Evolutionary conservation across 2,329 filamentous ascomycete genomes (phyloP).

Genomic region (Claviceps cyperi): DNA sequence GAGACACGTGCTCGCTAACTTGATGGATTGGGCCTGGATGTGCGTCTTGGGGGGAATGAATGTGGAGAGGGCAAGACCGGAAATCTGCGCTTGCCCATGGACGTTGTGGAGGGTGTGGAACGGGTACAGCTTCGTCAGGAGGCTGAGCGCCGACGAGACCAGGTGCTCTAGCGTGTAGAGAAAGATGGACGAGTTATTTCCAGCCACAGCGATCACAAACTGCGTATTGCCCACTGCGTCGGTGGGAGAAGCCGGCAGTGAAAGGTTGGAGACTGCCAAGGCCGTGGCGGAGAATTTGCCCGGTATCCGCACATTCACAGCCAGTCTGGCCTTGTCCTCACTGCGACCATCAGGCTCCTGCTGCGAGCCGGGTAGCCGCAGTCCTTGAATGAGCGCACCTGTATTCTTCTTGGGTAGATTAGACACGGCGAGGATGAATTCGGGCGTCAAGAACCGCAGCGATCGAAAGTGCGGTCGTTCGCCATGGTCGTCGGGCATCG

Average conservation of each 20-base stretch:
- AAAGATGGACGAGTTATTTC: slow-evolving; percentile 64
- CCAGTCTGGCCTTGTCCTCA: slow-evolving; percentile 29
- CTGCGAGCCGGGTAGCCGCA: slow-evolving; percentile 31
- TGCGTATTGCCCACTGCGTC: slow-evolving; percentile 50
- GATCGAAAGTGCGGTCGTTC: slow-evolving; percentile 39
- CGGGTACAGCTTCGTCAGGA: slow-evolving; percentile 37
- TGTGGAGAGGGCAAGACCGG: slow-evolving; percentile 41
- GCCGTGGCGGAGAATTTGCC: slow-evolving; percentile 58
- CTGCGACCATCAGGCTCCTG: slow-evolving; percentile 8
- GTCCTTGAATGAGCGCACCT: slow-evolving; percentile 41
- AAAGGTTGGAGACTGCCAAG: slow-evolving; percentile 61
- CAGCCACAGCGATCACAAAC: slow-evolving; percentile 66
- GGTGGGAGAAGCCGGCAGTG: slow-evolving; percentile 35
- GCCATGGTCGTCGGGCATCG: slow-evolving; percentile 33
- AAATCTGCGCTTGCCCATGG: slow-evolving; percentile 41
- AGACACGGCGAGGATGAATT: slow-evolving; percentile 41
- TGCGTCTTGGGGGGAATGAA: slow-evolving; percentile 39
- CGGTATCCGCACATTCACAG: slow-evolving; percentile 43
- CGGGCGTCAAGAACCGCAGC: slow-evolving; percentile 43
- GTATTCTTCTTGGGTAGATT: slow-evolving; percentile 42
- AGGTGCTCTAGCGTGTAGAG: slow-evolving; percentile 65
- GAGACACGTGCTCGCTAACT: slow-evolving; percentile 69
- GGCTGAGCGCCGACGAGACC: slow-evolving; percentile 27
- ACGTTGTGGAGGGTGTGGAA: slow-evolving; percentile 38
- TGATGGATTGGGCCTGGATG: slow-evolving; percentile 33